Percentiles rank a stretch among this genome's conserved stretches.
phyloP scores from a whole-genome alignment of 495 filamentous ascomycete genomes.

The Penicillium nucicola region DNA sequence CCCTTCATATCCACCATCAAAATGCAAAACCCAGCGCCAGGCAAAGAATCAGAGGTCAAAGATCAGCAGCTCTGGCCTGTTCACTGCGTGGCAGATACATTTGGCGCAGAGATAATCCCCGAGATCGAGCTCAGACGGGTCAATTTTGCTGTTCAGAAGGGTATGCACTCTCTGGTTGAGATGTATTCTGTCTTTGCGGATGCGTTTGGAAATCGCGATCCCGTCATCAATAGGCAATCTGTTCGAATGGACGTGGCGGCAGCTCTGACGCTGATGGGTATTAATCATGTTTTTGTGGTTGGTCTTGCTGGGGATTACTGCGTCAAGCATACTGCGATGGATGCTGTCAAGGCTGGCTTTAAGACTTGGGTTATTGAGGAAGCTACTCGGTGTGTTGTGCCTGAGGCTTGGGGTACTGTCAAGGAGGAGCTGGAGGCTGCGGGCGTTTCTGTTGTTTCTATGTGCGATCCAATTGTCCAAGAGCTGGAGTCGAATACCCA shows the following conservation, averaged over 20 bases:
- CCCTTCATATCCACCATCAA: slow-evolving; percentile 62
- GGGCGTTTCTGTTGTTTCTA: slow-evolving; percentile 51
- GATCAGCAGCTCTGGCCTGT: slow-evolving; percentile 78
- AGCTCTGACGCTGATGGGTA: slow-evolving; percentile 50
- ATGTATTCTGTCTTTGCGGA: slow-evolving; percentile 91
- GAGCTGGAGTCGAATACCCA: slow-evolving; percentile 26
- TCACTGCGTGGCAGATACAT: slow-evolving; percentile 77
- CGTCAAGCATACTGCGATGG: slow-evolving; percentile 74
- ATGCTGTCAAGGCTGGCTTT: slow-evolving; percentile 76
- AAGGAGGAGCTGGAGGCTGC: slow-evolving; percentile 52
- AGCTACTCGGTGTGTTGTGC: slow-evolving; percentile 67
- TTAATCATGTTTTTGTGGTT: slow-evolving; percentile 77
- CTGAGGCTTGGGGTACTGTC: slow-evolving; percentile 53
- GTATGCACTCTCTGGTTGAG: slow-evolving; percentile 67
- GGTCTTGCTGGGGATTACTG: slow-evolving; percentile 90
- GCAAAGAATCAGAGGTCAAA: slow-evolving; percentile 60
- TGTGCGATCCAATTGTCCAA: slow-evolving; percentile 44
- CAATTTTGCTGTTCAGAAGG: slow-evolving; percentile 72
- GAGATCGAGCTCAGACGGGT: slow-evolving; percentile 63
- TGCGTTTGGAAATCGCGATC: slow-evolving; percentile 58
- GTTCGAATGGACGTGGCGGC: slow-evolving; percentile 58
- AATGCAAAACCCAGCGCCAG: slow-evolving; percentile 62
- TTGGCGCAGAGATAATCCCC: slow-evolving; percentile 69
- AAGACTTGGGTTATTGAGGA: slow-evolving; percentile 74
- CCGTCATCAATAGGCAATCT: slow-evolving; percentile 33